Conservation (phyloP, 352 stramenopile genomes). For the Pythium sp. region DNA sequence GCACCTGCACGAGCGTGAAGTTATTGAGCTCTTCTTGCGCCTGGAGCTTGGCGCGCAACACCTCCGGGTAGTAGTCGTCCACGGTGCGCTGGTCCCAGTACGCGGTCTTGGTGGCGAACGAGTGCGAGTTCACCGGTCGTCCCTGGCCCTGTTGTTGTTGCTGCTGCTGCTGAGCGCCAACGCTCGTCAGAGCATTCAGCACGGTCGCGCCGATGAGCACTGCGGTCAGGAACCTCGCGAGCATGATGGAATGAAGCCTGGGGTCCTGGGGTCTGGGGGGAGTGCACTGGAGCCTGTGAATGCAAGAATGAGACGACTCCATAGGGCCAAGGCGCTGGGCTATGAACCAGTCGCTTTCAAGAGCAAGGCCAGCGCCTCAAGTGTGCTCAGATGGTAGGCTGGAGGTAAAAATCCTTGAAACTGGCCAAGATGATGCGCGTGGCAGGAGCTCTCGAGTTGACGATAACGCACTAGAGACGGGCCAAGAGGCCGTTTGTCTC, state of each 20-base stretch:
- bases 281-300: too few relatives aligned
- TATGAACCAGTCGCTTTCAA: too few relatives aligned
- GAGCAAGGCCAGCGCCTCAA: too few relatives aligned
- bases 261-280: neutral
- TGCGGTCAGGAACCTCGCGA: neutral
- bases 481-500: too few relatives aligned
- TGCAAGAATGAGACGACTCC: too few relatives aligned
- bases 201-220: neutral
- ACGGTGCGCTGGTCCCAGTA: conserved; percentile 10
- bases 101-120: conserved; percentile 7
- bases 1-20: conserved; percentile 28
- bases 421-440: too few relatives aligned
- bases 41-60: neutral
- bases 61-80: neutral
- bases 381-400: too few relatives aligned
- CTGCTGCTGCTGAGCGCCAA: neutral
- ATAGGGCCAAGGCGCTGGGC: too few relatives aligned
- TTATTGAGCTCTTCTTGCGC: neutral
- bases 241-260: neutral
- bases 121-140: neutral
- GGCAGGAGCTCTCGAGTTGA: too few relatives aligned
- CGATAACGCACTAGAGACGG: too few relatives aligned
- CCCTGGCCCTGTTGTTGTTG: neutral
- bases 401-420: too few relatives aligned
- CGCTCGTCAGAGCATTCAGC: neutral